A percentile compares a stretch with the other conserved stretches of the same genome.
These are phyloP conservation scores for Scleroderma bovista DNA, from an alignment of 768 basidiomycete species.

Conservation along the genomic window DNA sequence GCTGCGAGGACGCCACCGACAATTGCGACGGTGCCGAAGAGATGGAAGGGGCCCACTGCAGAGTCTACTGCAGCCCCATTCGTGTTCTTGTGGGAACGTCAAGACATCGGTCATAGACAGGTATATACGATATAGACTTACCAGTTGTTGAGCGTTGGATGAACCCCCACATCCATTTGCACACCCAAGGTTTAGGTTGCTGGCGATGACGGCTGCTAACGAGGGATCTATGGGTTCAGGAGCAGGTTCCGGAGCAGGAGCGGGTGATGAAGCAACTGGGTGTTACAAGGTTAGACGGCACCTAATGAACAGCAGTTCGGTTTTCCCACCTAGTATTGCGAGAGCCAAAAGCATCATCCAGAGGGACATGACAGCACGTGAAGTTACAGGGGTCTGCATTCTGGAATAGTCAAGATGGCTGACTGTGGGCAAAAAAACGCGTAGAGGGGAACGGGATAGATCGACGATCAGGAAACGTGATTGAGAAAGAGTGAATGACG, in stretches of 20 bases:
- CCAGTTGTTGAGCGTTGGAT: slow-evolving; percentile 16
- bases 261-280: slow-evolving; percentile 19
- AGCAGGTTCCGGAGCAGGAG: slow-evolving; percentile 8
- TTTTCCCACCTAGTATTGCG: slow-evolving; percentile 13
- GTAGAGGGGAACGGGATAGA: background rate
- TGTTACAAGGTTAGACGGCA: background rate
- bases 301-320: background rate
- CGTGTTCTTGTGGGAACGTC: slow-evolving; percentile 7
- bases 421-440: background rate
- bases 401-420: background rate
- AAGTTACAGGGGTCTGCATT: slow-evolving; percentile 10
- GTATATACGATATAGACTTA: no score
- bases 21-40: slow-evolving; percentile 19
- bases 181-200: slow-evolving; percentile 21
- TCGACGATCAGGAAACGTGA: background rate
- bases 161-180: slow-evolving; percentile 17
- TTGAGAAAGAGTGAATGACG: background rate
- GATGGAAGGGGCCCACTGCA: slow-evolving; percentile 9
- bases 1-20: slow-evolving; percentile 15
- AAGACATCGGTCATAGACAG: no score
- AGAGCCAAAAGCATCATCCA: slow-evolving; percentile 20
- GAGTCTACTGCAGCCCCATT: slow-evolving; percentile 17
- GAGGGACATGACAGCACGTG: slow-evolving; percentile 14
- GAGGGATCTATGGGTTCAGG: slow-evolving; percentile 14
- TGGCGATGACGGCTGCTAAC: slow-evolving; percentile 13